Base-by-base conservation (phyloP, 495 filamentous ascomycete genomes). In the Tuber calosporum region DNA sequence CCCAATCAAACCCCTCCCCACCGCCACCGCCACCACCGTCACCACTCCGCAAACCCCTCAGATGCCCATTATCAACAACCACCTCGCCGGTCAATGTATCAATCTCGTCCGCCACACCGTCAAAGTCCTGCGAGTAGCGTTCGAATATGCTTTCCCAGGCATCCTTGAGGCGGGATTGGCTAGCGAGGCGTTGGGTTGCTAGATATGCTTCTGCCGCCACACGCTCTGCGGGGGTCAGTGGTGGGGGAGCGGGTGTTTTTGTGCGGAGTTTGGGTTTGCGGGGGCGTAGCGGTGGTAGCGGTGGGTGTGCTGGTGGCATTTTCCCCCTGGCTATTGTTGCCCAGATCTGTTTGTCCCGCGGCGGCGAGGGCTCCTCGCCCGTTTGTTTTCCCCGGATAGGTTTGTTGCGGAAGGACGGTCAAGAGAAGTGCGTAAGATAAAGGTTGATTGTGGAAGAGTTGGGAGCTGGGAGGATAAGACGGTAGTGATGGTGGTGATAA, bases 21-120 rank as follows among this genome's bases (percentile, higher is more conserved):
- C 68, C 75, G 22, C 69, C 66, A 19, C 71, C 66, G 19, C 71
- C 66, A 41, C 5, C 40, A 11, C 5, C 8, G 71, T 40, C 5
- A 53, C 36, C 37, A 69, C 66, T 30, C 48, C 37, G 6, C 67
- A 81, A 71, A 8, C 71, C 68, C 69, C 72, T 74, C 34, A 79
- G 79, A 84, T 97, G 94, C 4, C 95, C 94, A 85, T 96, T 94
- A 82, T 97, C 86, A 42, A 97, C 90, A 20, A 94, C 86, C 39
- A 99, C 89, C 66, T 91, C 84, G 34, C 91, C 92, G 0, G 90
- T 95, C 72, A 84, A 83, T 36, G 93, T 82, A 83, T 95, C 91
- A 76, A 96, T 90, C 82, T 93, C 92, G 79, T 95, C 93, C 22
- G 89, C 93, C 40, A 93, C 84, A 39, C 89, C 91, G 5, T 87